Percentiles rank a stretch among this genome's conserved stretches.
These are phyloP conservation scores for Botrytis deweyae DNA, from an alignment of 2,329 filamentous ascomycete species.

Conservation along the genomic window DNA sequence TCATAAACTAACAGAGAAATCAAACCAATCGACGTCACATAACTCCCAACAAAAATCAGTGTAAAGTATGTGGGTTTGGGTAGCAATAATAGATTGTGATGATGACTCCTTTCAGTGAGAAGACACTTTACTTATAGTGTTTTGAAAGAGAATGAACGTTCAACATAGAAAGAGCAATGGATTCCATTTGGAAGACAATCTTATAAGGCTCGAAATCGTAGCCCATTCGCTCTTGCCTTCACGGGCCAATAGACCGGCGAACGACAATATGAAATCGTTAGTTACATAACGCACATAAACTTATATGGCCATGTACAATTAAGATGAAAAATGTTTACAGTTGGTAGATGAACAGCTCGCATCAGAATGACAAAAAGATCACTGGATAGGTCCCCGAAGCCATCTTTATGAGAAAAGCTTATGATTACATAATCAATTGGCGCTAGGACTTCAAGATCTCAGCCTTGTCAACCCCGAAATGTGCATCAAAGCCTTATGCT, in stretches of 20 bases:
- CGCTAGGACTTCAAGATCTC: neutral
- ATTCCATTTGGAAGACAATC: constrained; percentile 6
- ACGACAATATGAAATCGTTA: neutral
- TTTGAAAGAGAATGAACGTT: neutral
- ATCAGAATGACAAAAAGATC: neutral
- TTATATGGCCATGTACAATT: neutral
- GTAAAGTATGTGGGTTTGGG: neutral
- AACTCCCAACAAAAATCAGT: neutral
- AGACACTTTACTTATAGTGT: neutral
- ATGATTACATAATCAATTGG: neutral
- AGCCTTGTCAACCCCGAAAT: neutral
- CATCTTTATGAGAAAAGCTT: neutral
- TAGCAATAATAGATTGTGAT: neutral
- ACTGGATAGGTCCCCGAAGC: neutral
- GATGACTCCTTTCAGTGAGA: neutral
- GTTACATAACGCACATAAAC: neutral
- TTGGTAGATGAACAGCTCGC: neutral
- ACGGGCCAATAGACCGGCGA: neutral
- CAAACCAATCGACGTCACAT: neutral
- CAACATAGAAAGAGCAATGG: neutral
- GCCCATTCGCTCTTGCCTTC: neutral
- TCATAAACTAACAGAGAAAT: neutral
- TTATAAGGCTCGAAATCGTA: neutral
- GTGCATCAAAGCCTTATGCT: constrained; percentile 1
- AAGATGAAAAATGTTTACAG: neutral